Evolutionary conservation across 192 early-diverging fungal species (phyloP).

Genomic region (Umbelopsis sp.): DNA sequence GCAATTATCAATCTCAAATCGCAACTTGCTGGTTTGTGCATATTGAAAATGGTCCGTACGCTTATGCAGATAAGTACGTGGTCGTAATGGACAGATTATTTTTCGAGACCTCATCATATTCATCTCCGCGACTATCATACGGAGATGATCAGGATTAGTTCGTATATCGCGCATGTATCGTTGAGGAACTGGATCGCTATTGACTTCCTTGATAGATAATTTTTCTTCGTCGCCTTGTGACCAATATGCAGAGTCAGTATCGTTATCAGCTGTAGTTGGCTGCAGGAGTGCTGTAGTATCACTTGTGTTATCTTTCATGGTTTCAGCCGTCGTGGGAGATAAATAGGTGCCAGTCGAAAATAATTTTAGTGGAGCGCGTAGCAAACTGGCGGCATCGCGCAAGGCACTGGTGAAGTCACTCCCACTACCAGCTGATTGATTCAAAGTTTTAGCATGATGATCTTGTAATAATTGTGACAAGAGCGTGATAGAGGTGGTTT

Average conservation of each 20-base stretch:
- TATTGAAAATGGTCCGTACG: conserved; percentile 36
- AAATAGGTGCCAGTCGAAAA: neutral
- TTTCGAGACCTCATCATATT: conserved; percentile 58
- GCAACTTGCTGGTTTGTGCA: conserved; percentile 25
- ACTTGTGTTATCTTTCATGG: neutral
- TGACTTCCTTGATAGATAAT: neutral
- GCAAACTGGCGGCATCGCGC: conserved; percentile 9
- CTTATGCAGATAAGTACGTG: conserved; percentile 44
- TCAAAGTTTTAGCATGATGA: neutral
- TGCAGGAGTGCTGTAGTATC: neutral
- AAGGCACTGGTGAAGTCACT: conserved; percentile 8
- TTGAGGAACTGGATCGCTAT: neutral
- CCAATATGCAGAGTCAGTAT: conserved; percentile 11
- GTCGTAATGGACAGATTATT: conserved; percentile 48
- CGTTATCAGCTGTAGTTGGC: neutral
- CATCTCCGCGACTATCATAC: conserved; percentile 58
- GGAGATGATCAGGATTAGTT: conserved; percentile 49
- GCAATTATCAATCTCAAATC: neutral
- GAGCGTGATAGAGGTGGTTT: conserved; percentile 8
- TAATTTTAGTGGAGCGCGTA: conserved; percentile 6
- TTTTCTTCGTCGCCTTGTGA: neutral
- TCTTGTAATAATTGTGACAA: conserved; percentile 16
- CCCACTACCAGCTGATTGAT: neutral
- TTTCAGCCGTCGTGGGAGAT: neutral
- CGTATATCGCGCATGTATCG: conserved; percentile 37